Evolutionary conservation across 805 yeast species (phyloP).

Genomic region (Candida silvatica): DNA sequence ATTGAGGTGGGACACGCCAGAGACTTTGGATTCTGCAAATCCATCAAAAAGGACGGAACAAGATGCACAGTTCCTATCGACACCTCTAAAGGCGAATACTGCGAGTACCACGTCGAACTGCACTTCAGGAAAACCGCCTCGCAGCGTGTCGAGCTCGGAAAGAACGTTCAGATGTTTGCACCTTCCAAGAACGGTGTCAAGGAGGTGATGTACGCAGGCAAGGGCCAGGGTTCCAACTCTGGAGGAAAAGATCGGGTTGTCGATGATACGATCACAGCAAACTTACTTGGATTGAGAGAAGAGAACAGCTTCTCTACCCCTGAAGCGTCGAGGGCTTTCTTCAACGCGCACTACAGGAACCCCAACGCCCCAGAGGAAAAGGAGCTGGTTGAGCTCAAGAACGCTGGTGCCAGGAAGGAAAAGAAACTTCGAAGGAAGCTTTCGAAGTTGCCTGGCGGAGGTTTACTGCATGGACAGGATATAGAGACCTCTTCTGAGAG

Average conservation of each 20-base stretch:
- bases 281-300: slow-evolving; percentile 5
- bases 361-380: slow-evolving; percentile 35
- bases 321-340: slow-evolving; percentile 40
- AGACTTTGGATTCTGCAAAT: slow-evolving; percentile 60
- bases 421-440: slow-evolving; percentile 24
- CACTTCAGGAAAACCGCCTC: slow-evolving; percentile 42
- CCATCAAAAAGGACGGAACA: slow-evolving; percentile 35
- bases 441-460: slow-evolving; percentile 19
- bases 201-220: no score
- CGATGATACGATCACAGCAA: no score
- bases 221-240: no score
- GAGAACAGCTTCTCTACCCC: slow-evolving; percentile 27
- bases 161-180: slow-evolving; percentile 47
- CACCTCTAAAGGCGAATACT: slow-evolving; percentile 39
- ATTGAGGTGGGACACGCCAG: slow-evolving; percentile 68
- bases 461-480: slow-evolving; percentile 8
- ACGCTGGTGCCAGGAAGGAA: slow-evolving; percentile 30
- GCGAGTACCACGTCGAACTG: slow-evolving; percentile 65
- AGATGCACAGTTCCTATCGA: slow-evolving; percentile 59
- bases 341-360: slow-evolving; percentile 38
- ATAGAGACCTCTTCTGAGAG: slow-evolving; percentile 15
- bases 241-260: no score
- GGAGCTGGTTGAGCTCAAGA: slow-evolving; percentile 27
- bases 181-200: slow-evolving; percentile 35
- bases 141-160: slow-evolving; percentile 72